These are phyloP conservation scores for Ophiostoma ips DNA, from an alignment of 2,329 filamentous ascomycete genomes.

Conservation along the genomic window DNA sequence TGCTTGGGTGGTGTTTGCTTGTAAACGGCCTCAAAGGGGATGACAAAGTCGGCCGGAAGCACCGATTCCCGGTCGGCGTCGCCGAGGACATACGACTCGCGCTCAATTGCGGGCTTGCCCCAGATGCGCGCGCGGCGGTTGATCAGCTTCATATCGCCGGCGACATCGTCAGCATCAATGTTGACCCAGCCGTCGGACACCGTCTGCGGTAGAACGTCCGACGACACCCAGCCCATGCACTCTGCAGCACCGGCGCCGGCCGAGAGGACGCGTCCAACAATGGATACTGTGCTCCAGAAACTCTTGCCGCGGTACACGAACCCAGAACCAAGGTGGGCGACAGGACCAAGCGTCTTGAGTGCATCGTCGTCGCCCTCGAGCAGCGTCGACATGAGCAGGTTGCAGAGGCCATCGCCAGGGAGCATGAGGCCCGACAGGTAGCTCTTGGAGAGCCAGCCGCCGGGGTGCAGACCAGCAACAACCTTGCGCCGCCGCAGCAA, in stretches of 20 bases:
- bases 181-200: constrained; percentile 43
- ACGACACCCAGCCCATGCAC: constrained; percentile 56
- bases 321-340: constrained; percentile 49
- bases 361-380: constrained; percentile 50
- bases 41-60: constrained; percentile 47
- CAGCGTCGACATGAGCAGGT: constrained; percentile 52
- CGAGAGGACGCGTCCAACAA: constrained; percentile 51
- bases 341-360: constrained; percentile 41
- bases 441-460: constrained; percentile 54
- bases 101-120: constrained; percentile 45
- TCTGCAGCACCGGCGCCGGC: constrained; percentile 47
- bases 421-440: constrained; percentile 52
- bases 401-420: constrained; percentile 47
- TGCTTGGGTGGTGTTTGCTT: constrained; percentile 29
- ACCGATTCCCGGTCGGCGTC: constrained; percentile 39
- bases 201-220: constrained; percentile 35
- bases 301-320: constrained; percentile 51
- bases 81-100: constrained; percentile 46
- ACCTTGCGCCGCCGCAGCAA: constrained; percentile 37
- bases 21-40: constrained; percentile 44
- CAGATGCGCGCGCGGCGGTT: constrained; percentile 36
- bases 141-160: constrained; percentile 17
- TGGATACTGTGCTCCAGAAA: constrained; percentile 55
- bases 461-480: constrained; percentile 41
- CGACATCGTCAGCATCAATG: constrained; percentile 39